phyloP scores from a whole-genome alignment of 169 alveolate species.

The Theileria parva region DNA sequence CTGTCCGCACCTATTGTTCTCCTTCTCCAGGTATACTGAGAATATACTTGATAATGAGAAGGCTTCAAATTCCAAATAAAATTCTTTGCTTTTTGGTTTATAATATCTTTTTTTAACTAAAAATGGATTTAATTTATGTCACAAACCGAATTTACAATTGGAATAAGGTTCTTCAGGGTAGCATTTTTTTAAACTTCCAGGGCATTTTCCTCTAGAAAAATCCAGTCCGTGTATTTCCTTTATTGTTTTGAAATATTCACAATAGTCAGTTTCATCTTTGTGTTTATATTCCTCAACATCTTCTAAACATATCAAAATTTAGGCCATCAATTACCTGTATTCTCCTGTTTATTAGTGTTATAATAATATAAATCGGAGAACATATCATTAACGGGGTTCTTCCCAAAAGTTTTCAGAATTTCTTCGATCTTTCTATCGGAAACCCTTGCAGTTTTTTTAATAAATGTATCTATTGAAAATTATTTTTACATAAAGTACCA shows the following conservation, averaged over 20 bases:
- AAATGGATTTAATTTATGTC: not conserved
- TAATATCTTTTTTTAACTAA: constrained; percentile 35
- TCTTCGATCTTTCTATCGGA: not conserved
- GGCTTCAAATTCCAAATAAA: constrained; percentile 19
- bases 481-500: not conserved
- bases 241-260: constrained; percentile 2
- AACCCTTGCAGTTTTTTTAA: not conserved
- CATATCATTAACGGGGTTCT: constrained; percentile 15
- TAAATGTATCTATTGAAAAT: not conserved
- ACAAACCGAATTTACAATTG: constrained; percentile 12
- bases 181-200: not conserved
- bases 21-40: constrained; percentile 29
- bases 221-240: constrained; percentile 12
- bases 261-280: not conserved
- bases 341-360: not conserved
- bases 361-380: constrained; percentile 19
- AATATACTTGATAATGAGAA: constrained; percentile 29
- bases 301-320: not conserved
- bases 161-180: not conserved
- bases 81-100: not conserved
- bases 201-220: not conserved
- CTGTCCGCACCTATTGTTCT: constrained; percentile 12
- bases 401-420: not conserved
- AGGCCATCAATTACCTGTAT: not conserved
- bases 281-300: not conserved